These are phyloP conservation scores for Avena atlantica DNA, from an alignment of 176 grass and related monocot species.

Conservation along the genomic window DNA sequence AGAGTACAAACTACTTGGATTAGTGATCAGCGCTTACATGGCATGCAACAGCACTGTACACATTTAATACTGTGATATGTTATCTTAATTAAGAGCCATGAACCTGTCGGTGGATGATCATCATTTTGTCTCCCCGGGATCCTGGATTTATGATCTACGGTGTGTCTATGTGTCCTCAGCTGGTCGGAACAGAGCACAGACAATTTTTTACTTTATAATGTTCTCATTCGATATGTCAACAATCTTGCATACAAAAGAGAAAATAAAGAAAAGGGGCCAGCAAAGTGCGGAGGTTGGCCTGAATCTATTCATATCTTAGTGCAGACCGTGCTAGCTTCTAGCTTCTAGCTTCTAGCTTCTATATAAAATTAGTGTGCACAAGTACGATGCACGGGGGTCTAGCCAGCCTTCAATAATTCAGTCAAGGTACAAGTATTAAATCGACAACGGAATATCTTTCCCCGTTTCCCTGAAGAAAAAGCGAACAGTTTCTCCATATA, in stretches of 20 bases:
- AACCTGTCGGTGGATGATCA: conserved; percentile 38
- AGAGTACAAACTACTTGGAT: background rate
- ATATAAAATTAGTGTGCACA: conserved; percentile 34
- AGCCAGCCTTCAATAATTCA: conserved; percentile 30
- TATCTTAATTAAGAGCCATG: conserved; percentile 35
- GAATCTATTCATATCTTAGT: conserved; percentile 32
- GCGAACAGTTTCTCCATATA: background rate
- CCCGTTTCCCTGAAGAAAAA: conserved; percentile 33
- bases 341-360: background rate
- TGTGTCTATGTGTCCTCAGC: conserved; percentile 35
- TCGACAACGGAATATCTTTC: background rate
- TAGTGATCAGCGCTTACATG: background rate
- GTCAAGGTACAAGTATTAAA: conserved; percentile 14
- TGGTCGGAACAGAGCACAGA: conserved; percentile 8
- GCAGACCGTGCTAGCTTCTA: conserved; percentile 8
- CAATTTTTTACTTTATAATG: conserved; percentile 47
- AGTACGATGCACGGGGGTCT: conserved; percentile 30
- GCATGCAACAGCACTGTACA: background rate
- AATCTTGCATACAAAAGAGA: conserved; percentile 35
- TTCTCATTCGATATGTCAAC: conserved; percentile 44
- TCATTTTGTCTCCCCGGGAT: conserved; percentile 40
- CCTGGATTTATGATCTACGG: conserved; percentile 27
- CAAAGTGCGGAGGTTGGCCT: background rate
- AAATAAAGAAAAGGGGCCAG: conserved; percentile 5
- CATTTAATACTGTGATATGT: background rate